phyloP scores from a whole-genome alignment of 257 asterid genomes.

The Jacaranda copaia region DNA sequence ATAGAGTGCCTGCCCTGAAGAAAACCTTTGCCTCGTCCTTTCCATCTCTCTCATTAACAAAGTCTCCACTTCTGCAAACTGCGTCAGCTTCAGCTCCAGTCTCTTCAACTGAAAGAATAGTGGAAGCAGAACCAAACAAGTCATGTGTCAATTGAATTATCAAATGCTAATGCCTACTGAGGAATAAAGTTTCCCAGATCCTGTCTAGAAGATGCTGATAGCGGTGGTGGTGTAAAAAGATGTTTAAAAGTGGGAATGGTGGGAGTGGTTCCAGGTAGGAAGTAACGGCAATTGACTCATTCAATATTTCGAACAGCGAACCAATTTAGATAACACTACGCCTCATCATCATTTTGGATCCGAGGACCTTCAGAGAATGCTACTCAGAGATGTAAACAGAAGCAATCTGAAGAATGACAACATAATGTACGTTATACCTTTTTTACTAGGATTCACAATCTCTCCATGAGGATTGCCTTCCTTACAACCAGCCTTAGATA shows the following conservation, averaged over 20 bases:
- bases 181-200: neutral
- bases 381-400: constrained; percentile 4
- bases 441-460: constrained; percentile 41
- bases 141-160: neutral
- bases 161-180: neutral
- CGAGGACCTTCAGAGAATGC: constrained; percentile 40
- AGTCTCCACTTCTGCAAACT: constrained; percentile 72
- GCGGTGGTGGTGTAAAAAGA: too few relatives aligned
- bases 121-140: constrained; percentile 12
- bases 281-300: neutral
- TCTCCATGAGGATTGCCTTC: constrained; percentile 50
- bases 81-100: constrained; percentile 74
- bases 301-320: neutral
- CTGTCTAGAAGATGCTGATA: neutral
- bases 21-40: constrained; percentile 61
- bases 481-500: constrained; percentile 52
- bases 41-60: constrained; percentile 71
- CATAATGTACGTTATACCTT: constrained; percentile 41
- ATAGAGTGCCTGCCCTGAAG: constrained; percentile 49
- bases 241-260: too few relatives aligned
- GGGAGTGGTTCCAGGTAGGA: too few relatives aligned
- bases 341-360: constrained; percentile 47
- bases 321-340: constrained; percentile 4
- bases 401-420: constrained; percentile 6
- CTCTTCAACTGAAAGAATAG: constrained; percentile 56